A percentile compares a stretch with the other conserved stretches of the same genome.
These are phyloP conservation scores for Mycena sp. DNA, from an alignment of 1,284 basidiomycete species.

Conservation along the genomic window DNA sequence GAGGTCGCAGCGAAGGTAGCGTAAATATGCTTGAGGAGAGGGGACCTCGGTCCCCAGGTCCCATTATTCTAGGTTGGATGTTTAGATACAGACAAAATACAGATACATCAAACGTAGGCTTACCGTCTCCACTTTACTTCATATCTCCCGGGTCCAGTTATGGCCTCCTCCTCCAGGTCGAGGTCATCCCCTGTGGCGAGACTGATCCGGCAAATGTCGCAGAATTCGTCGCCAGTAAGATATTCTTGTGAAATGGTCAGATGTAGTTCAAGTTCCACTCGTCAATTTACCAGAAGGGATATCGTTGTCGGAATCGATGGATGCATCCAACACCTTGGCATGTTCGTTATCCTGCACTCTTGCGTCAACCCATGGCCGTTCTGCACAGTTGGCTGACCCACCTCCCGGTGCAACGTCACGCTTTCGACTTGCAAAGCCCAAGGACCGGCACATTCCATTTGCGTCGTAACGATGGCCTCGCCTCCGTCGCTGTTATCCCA, in stretches of 20 bases:
- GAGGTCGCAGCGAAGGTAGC: slow-evolving; percentile 68
- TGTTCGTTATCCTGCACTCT: slow-evolving; percentile 52
- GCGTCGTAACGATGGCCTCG: slow-evolving; percentile 63
- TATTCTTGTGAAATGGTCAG: slow-evolving; percentile 55
- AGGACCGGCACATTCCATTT: slow-evolving; percentile 60
- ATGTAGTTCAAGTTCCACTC: slow-evolving; percentile 28
- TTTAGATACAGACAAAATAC: background rate
- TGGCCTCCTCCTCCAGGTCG: slow-evolving; percentile 41
- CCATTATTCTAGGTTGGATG: slow-evolving; percentile 48
- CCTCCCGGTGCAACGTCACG: slow-evolving; percentile 57
- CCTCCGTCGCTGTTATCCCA: slow-evolving; percentile 63
- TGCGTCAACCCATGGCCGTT: background rate
- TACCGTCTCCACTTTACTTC: slow-evolving; percentile 76
- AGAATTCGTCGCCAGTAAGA: slow-evolving; percentile 69
- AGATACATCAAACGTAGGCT: slow-evolving; percentile 15
- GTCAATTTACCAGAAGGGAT: slow-evolving; percentile 45
- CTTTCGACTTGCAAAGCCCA: slow-evolving; percentile 63
- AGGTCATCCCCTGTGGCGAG: slow-evolving; percentile 55
- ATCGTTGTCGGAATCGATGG: slow-evolving; percentile 46
- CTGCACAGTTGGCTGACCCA: slow-evolving; percentile 37
- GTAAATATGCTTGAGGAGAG: slow-evolving; percentile 58
- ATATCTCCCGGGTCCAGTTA: slow-evolving; percentile 65
- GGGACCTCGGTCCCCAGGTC: slow-evolving; percentile 53
- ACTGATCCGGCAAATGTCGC: slow-evolving; percentile 61
- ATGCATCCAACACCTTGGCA: slow-evolving; percentile 57